Conservation (phyloP, 2,329 filamentous ascomycete species). For the Aspergillus versicolor region DNA sequence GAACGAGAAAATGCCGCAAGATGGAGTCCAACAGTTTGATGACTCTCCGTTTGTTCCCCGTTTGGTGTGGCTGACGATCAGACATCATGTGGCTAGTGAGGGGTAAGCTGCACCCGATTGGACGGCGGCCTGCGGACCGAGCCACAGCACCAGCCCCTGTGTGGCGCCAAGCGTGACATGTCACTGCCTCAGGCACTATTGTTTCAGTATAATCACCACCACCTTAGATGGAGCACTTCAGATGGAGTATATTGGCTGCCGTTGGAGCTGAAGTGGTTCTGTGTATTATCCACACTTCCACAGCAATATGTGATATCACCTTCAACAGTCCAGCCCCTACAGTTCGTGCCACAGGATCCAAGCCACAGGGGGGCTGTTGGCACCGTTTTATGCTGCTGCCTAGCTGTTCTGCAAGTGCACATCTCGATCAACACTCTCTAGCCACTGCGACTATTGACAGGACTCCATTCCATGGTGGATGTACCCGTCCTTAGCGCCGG, state of each 20-base stretch:
- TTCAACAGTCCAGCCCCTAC: too few species aligned
- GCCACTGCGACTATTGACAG: slow-evolving; percentile 16
- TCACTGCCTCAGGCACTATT: too few species aligned
- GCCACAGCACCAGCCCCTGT: background rate
- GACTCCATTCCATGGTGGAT: slow-evolving; percentile 16
- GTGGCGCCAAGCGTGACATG: background rate
- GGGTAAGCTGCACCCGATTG: background rate
- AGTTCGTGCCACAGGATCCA: too few species aligned
- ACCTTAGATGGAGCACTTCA: too few species aligned
- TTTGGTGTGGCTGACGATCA: background rate
- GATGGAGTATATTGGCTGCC: too few species aligned
- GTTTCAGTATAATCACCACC: too few species aligned
- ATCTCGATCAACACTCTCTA: slow-evolving; percentile 13
- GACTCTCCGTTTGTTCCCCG: background rate
- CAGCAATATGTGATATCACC: too few species aligned
- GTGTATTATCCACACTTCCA: too few species aligned
- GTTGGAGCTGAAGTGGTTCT: too few species aligned
- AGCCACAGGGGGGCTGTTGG: background rate
- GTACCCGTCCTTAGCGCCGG: slow-evolving; percentile 12
- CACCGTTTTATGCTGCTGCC: slow-evolving; percentile 19
- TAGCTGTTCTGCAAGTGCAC: slow-evolving; percentile 14
- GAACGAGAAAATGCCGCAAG: slow-evolving; percentile 5
- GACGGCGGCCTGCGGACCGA: background rate
- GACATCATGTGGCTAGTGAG: too few species aligned
- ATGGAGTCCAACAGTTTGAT: background rate